Evolutionary conservation across 352 stramenopile species (phyloP), one percentile per base, ranked within the genome.

Genomic region (Phytophthora cactorum): DNA sequence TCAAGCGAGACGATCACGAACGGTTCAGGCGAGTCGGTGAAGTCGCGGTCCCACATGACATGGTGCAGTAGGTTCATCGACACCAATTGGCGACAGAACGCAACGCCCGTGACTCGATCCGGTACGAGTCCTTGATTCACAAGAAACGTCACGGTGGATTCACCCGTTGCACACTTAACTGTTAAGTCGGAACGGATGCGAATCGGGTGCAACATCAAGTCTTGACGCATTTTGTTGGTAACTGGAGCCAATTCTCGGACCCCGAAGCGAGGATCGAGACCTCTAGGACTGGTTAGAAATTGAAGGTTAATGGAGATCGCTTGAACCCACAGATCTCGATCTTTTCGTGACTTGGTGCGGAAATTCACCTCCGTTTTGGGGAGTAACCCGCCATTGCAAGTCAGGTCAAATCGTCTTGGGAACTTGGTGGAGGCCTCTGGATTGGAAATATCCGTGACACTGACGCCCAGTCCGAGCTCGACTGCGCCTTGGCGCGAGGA

Each of bases 41-140:
- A 96, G 59, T 92, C 86, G 31, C 89, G 88, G 50, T 91, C 81
- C 88, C 88, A 96, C 57, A 92, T 79, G 43, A 94, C 79, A 73
- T 96, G 88, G 65, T 96, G 88, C 36, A 96, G 71, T 29, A 93
- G 52, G 53, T 96, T 96, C 88, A 94, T 96, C 8, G 76, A 77
- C n/a, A 94, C 50, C 32, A 96, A 62, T 32, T 81, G 79, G 10
- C 79, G 75, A 47, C 82, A 73, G 38, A 94, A 82, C 2, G 74
- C 62, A 52, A 78, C 74, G 9, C 81, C 88, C 27, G 90, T 75
- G n/a, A 63, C 68, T 9, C 77, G 76, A 50, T 91, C 84, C 10
- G 59, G 65, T 1, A 79, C 82, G n/a, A 90, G 54, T 38, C 79
- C 71, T 41, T 92, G 67, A 0, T 55, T 66, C 15, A 92, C 72